A percentile compares a stretch with the other conserved stretches of the same genome.
Evolutionary conservation across 306 rosid species (phyloP).

Genomic region (Canavalia ensiformis): DNA sequence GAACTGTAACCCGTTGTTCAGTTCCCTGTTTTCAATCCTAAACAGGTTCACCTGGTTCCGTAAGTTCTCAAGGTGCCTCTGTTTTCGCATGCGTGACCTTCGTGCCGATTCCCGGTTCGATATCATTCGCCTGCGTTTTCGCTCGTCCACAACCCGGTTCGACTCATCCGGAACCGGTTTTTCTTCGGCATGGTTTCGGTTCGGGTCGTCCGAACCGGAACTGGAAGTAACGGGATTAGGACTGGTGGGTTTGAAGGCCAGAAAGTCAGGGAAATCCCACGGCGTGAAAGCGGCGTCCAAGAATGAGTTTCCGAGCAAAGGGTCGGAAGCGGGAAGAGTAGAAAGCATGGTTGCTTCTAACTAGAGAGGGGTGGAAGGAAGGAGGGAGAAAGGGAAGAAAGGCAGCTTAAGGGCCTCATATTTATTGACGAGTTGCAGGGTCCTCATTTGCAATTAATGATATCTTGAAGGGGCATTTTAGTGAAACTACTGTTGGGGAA

Average conservation of each 20-base stretch:
- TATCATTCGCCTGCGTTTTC: constrained; percentile 80
- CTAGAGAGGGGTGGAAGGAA: constrained; percentile 50
- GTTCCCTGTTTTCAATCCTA: constrained; percentile 72
- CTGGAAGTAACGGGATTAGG: constrained; percentile 51
- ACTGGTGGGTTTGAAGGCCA: constrained; percentile 38
- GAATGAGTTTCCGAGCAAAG: constrained; percentile 58
- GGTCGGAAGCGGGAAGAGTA: constrained; percentile 53
- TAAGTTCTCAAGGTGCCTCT: constrained; percentile 83
- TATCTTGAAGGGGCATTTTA: constrained; percentile 43
- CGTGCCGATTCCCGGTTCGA: constrained; percentile 97
- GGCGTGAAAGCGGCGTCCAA: constrained; percentile 55
- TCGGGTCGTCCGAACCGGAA: constrained; percentile 61
- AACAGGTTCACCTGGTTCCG: constrained; percentile 78
- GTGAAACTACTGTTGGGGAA: constrained; percentile 2
- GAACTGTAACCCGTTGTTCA: constrained; percentile 65
- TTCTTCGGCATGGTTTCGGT: constrained; percentile 36
- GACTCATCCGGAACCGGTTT: constrained; percentile 40
- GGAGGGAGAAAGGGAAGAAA: constrained; percentile 87
- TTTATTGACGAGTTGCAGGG: constrained; percentile 50
- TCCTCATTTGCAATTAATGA: background rate
- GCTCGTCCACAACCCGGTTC: constrained; percentile 59
- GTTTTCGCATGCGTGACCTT: constrained; percentile 93
- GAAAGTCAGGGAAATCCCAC: constrained; percentile 63
- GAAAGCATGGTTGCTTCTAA: constrained; percentile 66
- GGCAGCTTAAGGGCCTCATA: constrained; percentile 59